Percentiles rank a stretch among this genome's conserved stretches.
Evolutionary conservation across 139 green algal genomes (phyloP).

Genomic region (Asterochloris erici): DNA sequence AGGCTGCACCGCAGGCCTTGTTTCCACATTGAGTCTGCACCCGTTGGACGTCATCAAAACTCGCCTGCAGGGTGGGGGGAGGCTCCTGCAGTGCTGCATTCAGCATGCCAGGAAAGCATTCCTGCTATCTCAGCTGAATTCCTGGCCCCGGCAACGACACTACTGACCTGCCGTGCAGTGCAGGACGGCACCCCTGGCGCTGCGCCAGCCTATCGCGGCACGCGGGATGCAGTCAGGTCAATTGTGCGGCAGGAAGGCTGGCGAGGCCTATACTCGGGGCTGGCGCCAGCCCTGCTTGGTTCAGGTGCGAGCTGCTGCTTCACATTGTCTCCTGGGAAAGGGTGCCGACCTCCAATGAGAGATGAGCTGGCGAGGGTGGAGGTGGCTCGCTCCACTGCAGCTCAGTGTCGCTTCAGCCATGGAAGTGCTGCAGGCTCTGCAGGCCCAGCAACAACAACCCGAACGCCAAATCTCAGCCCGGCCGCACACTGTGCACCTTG

Average conservation of each 20-base stretch:
- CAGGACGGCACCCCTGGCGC: conserved; percentile 53
- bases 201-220: conserved; percentile 62
- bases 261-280: conserved; percentile 61
- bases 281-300: conserved; percentile 70
- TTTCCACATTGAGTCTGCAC: conserved; percentile 69
- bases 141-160: background rate
- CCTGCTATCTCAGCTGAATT: background rate
- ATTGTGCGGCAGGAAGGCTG: conserved; percentile 67
- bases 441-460: no score
- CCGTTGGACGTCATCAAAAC: conserved; percentile 91
- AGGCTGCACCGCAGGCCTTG: conserved; percentile 63
- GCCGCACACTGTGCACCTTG: no score
- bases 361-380: background rate
- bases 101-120: background rate
- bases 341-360: background rate
- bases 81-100: background rate
- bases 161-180: conserved; percentile 41
- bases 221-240: conserved; percentile 55
- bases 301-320: conserved; percentile 41
- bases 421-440: no score
- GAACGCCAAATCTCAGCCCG: no score
- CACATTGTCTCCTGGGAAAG: background rate
- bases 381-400: no score
- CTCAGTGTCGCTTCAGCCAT: no score
- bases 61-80: conserved; percentile 59